Percentiles rank a stretch among this genome's conserved stretches.
These are phyloP conservation scores for Acacia concinna DNA, from an alignment of 331 rosid genomes.

Conservation along the genomic window DNA sequence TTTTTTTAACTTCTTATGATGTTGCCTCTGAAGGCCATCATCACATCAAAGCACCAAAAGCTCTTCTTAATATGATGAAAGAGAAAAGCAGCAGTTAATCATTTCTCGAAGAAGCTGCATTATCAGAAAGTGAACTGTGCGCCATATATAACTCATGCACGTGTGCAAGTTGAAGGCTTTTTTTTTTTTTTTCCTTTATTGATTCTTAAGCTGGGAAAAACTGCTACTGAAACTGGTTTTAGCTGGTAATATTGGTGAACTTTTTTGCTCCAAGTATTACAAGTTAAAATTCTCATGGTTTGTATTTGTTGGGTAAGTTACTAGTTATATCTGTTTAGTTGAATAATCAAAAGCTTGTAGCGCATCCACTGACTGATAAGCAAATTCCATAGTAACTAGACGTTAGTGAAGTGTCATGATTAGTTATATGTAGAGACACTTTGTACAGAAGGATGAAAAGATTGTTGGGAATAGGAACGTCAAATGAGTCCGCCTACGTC, in stretches of 20 bases:
- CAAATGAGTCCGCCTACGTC: conserved; percentile 8
- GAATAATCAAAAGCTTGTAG: not conserved
- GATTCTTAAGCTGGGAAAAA: conserved; percentile 18
- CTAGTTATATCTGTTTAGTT: conserved; percentile 9
- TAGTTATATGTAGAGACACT: not conserved
- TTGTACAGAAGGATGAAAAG: not conserved
- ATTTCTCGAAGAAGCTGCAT: conserved; percentile 28
- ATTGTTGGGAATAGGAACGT: conserved; percentile 13
- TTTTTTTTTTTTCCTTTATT: not conserved
- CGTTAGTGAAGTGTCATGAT: not conserved
- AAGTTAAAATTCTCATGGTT: not conserved
- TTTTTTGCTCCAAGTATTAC: conserved; percentile 12
- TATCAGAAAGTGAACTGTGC: not conserved
- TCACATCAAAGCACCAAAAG: conserved; percentile 7
- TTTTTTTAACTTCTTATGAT: conserved; percentile 10
- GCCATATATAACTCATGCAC: conserved; percentile 8
- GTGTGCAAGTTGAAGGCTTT: conserved; percentile 6
- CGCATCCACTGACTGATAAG: too few relatives aligned
- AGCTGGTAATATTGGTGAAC: conserved; percentile 19
- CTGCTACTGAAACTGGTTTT: conserved; percentile 11
- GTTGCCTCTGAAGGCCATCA: conserved; percentile 31
- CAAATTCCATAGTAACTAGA: not conserved
- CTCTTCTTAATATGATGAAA: conserved; percentile 36
- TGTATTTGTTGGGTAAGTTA: conserved; percentile 17
- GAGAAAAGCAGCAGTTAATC: not conserved